phyloP scores from a whole-genome alignment of 2,329 filamentous ascomycete genomes.

The Dendryphion nanum region DNA sequence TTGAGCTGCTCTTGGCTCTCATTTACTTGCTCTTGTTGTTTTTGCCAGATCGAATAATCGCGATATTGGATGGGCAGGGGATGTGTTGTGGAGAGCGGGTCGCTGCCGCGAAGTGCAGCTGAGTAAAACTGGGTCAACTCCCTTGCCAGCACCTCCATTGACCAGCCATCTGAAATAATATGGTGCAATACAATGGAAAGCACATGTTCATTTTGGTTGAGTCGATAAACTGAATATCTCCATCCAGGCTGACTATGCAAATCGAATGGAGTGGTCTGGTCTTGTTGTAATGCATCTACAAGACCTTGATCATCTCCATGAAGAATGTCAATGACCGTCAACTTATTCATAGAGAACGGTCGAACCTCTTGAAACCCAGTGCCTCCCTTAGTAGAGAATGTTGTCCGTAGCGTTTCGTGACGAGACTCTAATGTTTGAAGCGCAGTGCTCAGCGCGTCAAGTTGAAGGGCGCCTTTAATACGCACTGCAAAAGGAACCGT shows the following conservation, averaged over 20 bases:
- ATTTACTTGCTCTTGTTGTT: neutral
- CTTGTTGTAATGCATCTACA: neutral
- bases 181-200: slow-evolving; percentile 11
- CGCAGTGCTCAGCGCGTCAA: neutral
- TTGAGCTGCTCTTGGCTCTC: slow-evolving; percentile 1
- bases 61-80: slow-evolving; percentile 3
- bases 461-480: neutral
- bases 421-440: neutral
- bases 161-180: slow-evolving; percentile 11
- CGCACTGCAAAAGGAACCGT: neutral
- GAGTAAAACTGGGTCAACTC: neutral
- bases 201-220: slow-evolving; percentile 1
- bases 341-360: neutral
- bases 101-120: neutral
- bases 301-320: neutral
- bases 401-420: neutral
- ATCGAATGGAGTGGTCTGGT: slow-evolving; percentile 1
- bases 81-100: neutral
- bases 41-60: slow-evolving; percentile 4
- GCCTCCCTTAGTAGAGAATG: neutral
- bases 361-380: neutral
- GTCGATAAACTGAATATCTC: neutral
- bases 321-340: neutral
- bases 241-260: neutral
- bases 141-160: slow-evolving; percentile 1